Conservation (phyloP, 2,329 filamentous ascomycete genomes). For the Phoma sp. region DNA sequence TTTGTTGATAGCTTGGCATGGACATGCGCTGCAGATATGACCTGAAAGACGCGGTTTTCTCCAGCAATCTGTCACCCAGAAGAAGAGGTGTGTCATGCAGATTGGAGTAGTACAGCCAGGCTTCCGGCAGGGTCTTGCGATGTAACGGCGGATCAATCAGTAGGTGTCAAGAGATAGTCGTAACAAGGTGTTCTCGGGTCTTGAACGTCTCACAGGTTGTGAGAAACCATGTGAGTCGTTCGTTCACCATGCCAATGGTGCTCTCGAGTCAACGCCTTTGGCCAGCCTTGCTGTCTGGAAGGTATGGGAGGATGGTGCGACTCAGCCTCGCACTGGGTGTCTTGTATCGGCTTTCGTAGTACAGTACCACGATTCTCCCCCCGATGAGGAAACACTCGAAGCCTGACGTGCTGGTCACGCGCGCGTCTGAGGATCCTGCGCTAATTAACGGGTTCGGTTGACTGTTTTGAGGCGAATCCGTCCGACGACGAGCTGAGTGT, state of each 20-base stretch:
- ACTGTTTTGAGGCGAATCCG: not conserved
- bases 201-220: not conserved
- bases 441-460: not conserved
- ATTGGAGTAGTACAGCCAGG: no score
- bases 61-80: no score
- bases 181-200: not conserved
- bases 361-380: slow-evolving; percentile 2
- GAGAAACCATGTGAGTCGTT: not conserved
- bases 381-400: not conserved
- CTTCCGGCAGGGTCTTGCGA: no score
- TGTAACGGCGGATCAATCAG: no score
- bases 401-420: slow-evolving; percentile 3
- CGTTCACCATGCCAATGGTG: not conserved
- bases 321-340: slow-evolving; percentile 4
- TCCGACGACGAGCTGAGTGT: not conserved
- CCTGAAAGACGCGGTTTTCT: no score
- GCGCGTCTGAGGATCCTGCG: not conserved
- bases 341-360: slow-evolving; percentile 1
- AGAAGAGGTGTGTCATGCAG: no score
- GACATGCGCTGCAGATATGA: no score
- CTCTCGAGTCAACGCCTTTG: not conserved
- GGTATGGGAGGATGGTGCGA: not conserved
- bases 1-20: no score
- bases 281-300: not conserved
- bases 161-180: no score